Conservation (phyloP, 352 stramenopile species). For the Aphanomyces invadans region DNA sequence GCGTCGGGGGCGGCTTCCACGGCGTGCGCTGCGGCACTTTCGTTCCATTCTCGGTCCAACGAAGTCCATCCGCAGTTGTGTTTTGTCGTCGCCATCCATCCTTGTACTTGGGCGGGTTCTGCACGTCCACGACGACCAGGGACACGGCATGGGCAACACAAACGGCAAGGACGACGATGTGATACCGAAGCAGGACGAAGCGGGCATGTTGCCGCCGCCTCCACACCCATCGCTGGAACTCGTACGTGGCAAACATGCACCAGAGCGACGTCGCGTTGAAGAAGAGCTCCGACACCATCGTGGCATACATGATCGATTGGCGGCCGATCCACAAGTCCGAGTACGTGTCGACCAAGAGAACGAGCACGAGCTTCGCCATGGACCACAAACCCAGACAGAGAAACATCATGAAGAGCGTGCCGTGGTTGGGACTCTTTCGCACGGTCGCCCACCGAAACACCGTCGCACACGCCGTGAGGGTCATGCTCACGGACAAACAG, state of each 20-base stretch:
- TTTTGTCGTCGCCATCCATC: not conserved
- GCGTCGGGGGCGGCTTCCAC: not conserved
- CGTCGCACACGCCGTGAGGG: not conserved
- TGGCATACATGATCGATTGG: not conserved
- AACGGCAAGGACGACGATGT: not conserved
- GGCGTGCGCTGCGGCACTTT: no score
- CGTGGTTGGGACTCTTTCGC: not conserved
- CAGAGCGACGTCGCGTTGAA: conserved; percentile 4
- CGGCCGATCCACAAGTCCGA: not conserved
- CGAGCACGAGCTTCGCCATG: not conserved
- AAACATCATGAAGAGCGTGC: conserved; percentile 20
- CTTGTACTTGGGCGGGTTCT: not conserved
- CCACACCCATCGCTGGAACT: conserved; percentile 12
- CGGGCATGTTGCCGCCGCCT: not conserved
- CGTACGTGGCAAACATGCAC: conserved; percentile 5
- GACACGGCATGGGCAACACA: not conserved
- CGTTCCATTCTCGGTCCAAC: no score
- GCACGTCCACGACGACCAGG: not conserved
- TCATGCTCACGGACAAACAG: conserved; percentile 3
- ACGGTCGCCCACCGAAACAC: conserved; percentile 9
- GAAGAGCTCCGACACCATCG: not conserved
- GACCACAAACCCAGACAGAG: not conserved
- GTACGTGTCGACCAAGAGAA: not conserved
- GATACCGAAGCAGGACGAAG: not conserved
- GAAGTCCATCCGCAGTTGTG: no score